Evolutionary conservation across 1,284 basidiomycete genomes (phyloP).

Genomic region (Tilletiopsis washingtonensis): DNA sequence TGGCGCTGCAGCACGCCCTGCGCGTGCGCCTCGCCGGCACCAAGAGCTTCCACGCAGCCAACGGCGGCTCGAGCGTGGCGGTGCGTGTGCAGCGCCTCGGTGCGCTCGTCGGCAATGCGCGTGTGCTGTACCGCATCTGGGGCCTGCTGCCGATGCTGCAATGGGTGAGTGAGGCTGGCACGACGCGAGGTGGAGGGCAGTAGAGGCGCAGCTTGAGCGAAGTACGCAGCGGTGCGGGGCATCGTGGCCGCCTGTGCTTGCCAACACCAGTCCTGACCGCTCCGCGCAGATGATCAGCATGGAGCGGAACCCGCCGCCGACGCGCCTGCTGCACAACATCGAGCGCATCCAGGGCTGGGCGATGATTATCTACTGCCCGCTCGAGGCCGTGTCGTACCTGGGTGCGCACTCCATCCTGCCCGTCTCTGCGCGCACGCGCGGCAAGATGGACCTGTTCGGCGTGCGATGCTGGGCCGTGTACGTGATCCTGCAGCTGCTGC

Average conservation of each 20-base stretch:
- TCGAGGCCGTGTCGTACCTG: constrained; percentile 44
- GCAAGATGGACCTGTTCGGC: constrained; percentile 31
- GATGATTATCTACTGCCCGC: constrained; percentile 44
- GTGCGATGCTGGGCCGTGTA: constrained; percentile 43
- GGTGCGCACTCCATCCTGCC: constrained; percentile 38
- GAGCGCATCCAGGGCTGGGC: constrained; percentile 46
- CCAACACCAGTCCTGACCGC: neutral
- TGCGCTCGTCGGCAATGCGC: constrained; percentile 34
- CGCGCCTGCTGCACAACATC: constrained; percentile 37
- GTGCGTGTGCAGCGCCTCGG: constrained; percentile 23
- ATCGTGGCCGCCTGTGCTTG: neutral
- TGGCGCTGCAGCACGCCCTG: constrained; percentile 33
- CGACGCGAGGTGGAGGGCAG: neutral
- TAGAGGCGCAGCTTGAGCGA: neutral
- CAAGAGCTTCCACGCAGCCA: constrained; percentile 16
- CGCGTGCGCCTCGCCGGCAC: constrained; percentile 25
- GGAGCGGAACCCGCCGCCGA: constrained; percentile 37
- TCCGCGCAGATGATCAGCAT: constrained; percentile 28
- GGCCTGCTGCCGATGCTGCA: constrained; percentile 45
- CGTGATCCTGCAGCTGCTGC: constrained; percentile 41
- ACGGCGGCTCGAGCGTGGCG: constrained; percentile 18
- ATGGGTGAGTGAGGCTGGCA: constrained; percentile 18
- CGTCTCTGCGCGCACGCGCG: constrained; percentile 25
- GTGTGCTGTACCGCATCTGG: constrained; percentile 43
- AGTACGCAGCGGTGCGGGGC: neutral